Percentiles rank a stretch among this genome's conserved stretches.
Conservation (phyloP, 106 monocot species). For the Dendrobium chrysotoxum region DNA sequence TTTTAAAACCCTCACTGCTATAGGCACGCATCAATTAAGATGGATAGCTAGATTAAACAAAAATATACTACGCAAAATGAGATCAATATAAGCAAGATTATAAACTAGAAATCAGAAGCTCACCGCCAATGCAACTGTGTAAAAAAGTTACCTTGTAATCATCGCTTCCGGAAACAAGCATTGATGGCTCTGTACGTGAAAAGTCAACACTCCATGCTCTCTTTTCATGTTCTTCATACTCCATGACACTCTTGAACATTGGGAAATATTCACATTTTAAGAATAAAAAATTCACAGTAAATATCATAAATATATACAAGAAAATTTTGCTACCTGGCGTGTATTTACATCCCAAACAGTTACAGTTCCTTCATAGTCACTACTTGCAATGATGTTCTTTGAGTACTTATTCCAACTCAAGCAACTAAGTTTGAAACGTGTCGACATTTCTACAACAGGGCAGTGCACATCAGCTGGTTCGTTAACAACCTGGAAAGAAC, state of each 20-base stretch:
- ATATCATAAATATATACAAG: constrained; percentile 6
- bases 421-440: constrained; percentile 94
- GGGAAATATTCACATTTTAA: background rate
- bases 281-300: background rate
- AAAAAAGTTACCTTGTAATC: constrained; percentile 74
- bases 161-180: constrained; percentile 96
- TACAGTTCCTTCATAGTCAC: constrained; percentile 96
- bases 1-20: background rate
- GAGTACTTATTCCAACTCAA: constrained; percentile 99
- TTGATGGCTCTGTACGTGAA: constrained; percentile 84
- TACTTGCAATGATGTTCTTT: constrained; percentile 91
- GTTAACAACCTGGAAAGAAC: constrained; percentile 71
- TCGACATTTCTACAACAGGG: constrained; percentile 92
- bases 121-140: background rate
- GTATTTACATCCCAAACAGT: constrained; percentile 97
- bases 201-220: constrained; percentile 99
- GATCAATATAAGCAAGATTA: background rate
- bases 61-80: background rate
- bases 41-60: background rate
- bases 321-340: constrained; percentile 48
- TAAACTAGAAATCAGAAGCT: background rate
- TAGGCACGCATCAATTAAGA: background rate
- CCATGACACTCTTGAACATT: constrained; percentile 67
- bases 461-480: constrained; percentile 87
- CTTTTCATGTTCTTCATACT: constrained; percentile 97